Evolutionary conservation across 495 filamentous ascomycete species (phyloP).

Genomic region (Saxispiralis lemnorum): DNA sequence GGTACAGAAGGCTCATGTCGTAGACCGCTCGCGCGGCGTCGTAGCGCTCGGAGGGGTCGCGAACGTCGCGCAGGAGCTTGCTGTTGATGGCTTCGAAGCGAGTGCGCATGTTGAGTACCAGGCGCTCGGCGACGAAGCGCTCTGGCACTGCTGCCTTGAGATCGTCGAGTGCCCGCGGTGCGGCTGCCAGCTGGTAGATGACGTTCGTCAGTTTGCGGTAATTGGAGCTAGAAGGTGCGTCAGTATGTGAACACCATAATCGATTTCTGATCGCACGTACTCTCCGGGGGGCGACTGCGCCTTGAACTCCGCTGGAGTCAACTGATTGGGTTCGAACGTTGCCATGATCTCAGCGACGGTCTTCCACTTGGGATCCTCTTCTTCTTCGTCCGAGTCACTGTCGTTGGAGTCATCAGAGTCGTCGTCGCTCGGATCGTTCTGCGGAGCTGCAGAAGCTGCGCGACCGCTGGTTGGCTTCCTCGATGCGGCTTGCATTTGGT

Average conservation of each 20-base stretch:
- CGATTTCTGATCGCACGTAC: not conserved
- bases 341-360: not conserved
- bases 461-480: too few relatives aligned
- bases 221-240: too few relatives aligned
- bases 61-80: not conserved
- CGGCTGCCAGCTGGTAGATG: too few relatives aligned
- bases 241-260: too few relatives aligned
- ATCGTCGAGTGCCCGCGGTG: too few relatives aligned
- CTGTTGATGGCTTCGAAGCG: not conserved
- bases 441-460: too few relatives aligned
- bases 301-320: not conserved
- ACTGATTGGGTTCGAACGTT: not conserved
- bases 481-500: too few relatives aligned
- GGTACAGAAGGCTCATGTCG: not conserved
- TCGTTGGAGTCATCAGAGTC: constrained; percentile 2
- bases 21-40: constrained; percentile 4
- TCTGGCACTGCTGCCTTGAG: too few relatives aligned
- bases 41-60: not conserved
- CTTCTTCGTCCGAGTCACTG: not conserved
- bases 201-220: too few relatives aligned
- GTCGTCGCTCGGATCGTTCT: constrained; percentile 1
- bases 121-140: not conserved
- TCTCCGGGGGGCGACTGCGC: not conserved
- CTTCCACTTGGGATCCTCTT: not conserved
- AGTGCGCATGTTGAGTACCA: not conserved